Conservation (phyloP, 73 alveolate genomes). For the Symbiodinium pilosum region DNA sequence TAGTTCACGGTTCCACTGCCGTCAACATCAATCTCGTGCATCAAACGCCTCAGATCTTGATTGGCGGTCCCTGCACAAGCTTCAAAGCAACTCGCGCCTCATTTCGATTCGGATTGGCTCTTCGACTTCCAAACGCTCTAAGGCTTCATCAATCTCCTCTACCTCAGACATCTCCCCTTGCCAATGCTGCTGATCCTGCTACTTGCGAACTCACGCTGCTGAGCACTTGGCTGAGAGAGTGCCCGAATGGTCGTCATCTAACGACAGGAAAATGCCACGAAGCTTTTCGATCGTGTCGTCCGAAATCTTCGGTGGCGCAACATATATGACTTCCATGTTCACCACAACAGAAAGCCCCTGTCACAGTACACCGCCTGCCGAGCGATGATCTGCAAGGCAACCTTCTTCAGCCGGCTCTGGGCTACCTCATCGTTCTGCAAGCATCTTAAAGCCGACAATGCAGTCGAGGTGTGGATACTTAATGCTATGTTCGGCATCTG, state of each 20-base stretch:
- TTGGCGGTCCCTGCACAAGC: not conserved
- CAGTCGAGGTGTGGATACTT: too few species aligned
- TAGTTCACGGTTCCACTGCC: slow-evolving; percentile 87
- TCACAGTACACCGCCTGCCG: slow-evolving; percentile 24
- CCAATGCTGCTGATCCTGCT: too few species aligned
- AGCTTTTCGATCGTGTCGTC: slow-evolving; percentile 93
- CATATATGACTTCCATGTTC: not conserved
- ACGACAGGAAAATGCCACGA: slow-evolving; percentile 62
- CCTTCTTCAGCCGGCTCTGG: slow-evolving; percentile 87
- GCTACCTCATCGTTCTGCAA: slow-evolving; percentile 35
- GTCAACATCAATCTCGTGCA: slow-evolving; percentile 91
- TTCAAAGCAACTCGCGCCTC: not conserved
- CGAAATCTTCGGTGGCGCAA: slow-evolving; percentile 9
- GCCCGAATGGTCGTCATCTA: slow-evolving; percentile 89
- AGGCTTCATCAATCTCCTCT: slow-evolving; percentile 82
- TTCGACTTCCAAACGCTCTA: slow-evolving; percentile 56
- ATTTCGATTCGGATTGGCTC: slow-evolving; percentile 88
- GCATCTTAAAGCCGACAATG: too few species aligned
- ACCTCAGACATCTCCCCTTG: not conserved
- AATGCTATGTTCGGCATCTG: not conserved
- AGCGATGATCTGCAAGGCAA: slow-evolving; percentile 81
- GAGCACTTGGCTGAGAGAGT: slow-evolving; percentile 28
- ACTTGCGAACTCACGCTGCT: not conserved
- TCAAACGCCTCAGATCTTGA: slow-evolving; percentile 27
- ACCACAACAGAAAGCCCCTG: not conserved